Evolutionary conservation across 805 yeast genomes (phyloP).

Genomic region (Hanseniaspora guilliermondii): DNA sequence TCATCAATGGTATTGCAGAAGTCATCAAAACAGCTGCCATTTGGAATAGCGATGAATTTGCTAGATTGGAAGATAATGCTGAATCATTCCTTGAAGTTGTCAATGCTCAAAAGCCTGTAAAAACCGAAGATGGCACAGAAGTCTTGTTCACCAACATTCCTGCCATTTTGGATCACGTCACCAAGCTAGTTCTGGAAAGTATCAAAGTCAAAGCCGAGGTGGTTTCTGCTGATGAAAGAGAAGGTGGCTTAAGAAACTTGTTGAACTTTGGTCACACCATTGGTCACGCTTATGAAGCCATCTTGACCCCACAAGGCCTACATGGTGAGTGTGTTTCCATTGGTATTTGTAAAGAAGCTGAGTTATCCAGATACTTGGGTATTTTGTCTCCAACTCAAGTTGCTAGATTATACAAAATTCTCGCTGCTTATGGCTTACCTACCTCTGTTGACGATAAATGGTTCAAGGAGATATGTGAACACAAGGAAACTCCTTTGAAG

Average conservation of each 20-base stretch:
- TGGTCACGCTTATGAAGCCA: conserved; percentile 98
- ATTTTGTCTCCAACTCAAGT: conserved; percentile 85
- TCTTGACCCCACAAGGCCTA: conserved; percentile 85
- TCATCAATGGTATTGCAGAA: conserved; percentile 96
- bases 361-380: conserved; percentile 82
- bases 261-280: conserved; percentile 93
- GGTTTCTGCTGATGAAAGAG: conserved; percentile 87
- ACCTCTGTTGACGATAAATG: conserved; percentile 59
- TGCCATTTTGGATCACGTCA: conserved; percentile 59
- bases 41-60: conserved; percentile 84
- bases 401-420: conserved; percentile 71
- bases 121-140: conserved; percentile 28
- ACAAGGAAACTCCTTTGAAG: conserved; percentile 66
- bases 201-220: conserved; percentile 87
- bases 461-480: conserved; percentile 55
- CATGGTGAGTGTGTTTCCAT: conserved; percentile 99
- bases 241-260: conserved; percentile 82
- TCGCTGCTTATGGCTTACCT: conserved; percentile 79
- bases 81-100: conserved; percentile 58
- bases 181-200: conserved; percentile 70
- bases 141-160: conserved; percentile 48
- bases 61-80: conserved; percentile 69
- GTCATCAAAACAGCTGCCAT: conserved; percentile 96
- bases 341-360: conserved; percentile 91
- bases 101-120: conserved; percentile 24